Conservation (phyloP, 1,139 yeast genomes). For the Geotrichum restrictum region DNA sequence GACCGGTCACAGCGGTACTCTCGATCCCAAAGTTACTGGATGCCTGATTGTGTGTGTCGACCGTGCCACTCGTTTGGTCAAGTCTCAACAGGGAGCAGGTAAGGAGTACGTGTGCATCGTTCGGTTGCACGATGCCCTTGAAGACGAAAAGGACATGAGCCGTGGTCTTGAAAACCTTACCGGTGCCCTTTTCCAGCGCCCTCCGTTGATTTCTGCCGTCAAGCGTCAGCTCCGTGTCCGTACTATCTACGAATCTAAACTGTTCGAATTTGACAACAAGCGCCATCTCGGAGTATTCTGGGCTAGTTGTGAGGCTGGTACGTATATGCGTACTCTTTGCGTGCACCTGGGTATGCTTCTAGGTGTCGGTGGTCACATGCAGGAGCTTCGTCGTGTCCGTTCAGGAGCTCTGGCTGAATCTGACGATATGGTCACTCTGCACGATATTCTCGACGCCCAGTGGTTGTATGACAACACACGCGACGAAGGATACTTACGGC, state of each 20-base stretch:
- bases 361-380: conserved; percentile 99
- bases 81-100: conserved; percentile 99
- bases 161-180: conserved; percentile 89
- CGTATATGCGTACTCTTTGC: conserved; percentile 98
- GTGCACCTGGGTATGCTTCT: conserved; percentile 96
- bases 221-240: conserved; percentile 98
- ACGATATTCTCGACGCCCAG: conserved; percentile 96
- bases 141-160: conserved; percentile 85
- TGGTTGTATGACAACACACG: conserved; percentile 96
- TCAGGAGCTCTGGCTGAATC: conserved; percentile 91
- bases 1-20: conserved; percentile 98
- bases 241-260: conserved; percentile 92
- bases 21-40: conserved; percentile 94
- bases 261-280: conserved; percentile 93
- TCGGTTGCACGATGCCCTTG: conserved; percentile 87
- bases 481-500: conserved; percentile 92
- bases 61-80: conserved; percentile 95
- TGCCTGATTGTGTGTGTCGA: conserved; percentile 97
- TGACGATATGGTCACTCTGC: conserved; percentile 90
- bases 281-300: conserved; percentile 97
- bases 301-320: conserved; percentile 99
- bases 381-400: conserved; percentile 97
- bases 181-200: conserved; percentile 98
- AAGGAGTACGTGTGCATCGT: conserved; percentile 98
- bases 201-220: conserved; percentile 97